A percentile compares a stretch with the other conserved stretches of the same genome.
Conservation (phyloP, 192 early-diverging fungal genomes). For the Mortierella antarctica region DNA sequence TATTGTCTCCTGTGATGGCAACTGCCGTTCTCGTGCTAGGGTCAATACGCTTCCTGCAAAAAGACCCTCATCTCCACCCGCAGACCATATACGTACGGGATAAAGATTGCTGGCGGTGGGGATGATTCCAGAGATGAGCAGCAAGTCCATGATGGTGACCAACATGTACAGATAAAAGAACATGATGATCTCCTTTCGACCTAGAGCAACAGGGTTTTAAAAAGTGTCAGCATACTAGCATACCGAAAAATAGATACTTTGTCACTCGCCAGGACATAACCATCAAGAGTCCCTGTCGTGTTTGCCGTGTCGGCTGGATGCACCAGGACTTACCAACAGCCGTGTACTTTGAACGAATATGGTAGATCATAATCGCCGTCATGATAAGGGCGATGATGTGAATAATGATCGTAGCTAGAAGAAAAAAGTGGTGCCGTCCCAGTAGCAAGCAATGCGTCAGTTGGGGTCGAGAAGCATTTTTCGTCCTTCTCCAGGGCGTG, state of each 20-base stretch:
- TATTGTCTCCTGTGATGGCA: neutral
- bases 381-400: slow-evolving; percentile 93
- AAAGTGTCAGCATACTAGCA: neutral
- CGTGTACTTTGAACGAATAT: slow-evolving; percentile 97
- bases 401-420: slow-evolving; percentile 87
- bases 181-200: slow-evolving; percentile 91
- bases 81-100: slow-evolving; percentile 57
- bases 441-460: neutral
- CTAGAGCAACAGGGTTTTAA: slow-evolving; percentile 46
- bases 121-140: slow-evolving; percentile 82
- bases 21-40: neutral
- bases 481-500: neutral
- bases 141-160: slow-evolving; percentile 78
- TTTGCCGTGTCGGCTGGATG: neutral
- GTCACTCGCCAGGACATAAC: too few species aligned
- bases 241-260: too few species aligned
- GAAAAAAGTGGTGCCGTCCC: neutral
- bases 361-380: slow-evolving; percentile 98
- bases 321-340: slow-evolving; percentile 82
- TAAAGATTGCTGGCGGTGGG: slow-evolving; percentile 72
- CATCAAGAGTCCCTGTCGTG: too few species aligned
- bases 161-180: slow-evolving; percentile 89
- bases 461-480: neutral
- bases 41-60: neutral
- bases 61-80: neutral